These are phyloP conservation scores for Dispira simplex DNA, from an alignment of 192 early-diverging fungal genomes.

Conservation along the genomic window DNA sequence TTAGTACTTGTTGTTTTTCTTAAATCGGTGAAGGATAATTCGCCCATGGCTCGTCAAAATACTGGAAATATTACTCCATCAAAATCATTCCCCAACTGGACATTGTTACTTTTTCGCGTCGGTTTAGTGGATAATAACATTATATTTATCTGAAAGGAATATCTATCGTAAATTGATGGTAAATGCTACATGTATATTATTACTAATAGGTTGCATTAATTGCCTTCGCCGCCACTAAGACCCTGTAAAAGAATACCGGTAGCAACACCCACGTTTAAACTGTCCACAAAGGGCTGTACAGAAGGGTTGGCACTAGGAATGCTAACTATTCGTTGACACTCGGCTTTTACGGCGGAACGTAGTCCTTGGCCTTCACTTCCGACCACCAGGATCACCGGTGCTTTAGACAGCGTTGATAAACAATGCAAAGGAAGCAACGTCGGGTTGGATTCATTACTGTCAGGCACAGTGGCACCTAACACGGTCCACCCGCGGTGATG, in stretches of 20 bases:
- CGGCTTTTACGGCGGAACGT: not conserved
- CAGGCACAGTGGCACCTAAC: slow-evolving; percentile 14
- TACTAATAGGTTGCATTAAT: no score
- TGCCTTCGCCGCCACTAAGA: not conserved
- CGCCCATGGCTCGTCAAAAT: no score
- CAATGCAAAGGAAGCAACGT: not conserved
- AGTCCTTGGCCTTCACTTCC: slow-evolving; percentile 18
- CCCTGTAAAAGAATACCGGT: slow-evolving; percentile 17
- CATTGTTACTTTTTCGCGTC: no score
- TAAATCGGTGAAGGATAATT: no score
- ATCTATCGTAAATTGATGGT: no score
- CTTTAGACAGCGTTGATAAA: slow-evolving; percentile 10
- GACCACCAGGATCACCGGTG: slow-evolving; percentile 22
- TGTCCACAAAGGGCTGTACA: slow-evolving; percentile 18
- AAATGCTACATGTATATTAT: no score
- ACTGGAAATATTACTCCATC: no score
- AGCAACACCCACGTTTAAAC: slow-evolving; percentile 28
- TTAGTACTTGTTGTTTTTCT: no score
- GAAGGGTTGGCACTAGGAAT: slow-evolving; percentile 16
- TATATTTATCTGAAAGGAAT: no score
- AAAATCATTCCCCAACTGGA: no score
- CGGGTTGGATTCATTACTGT: not conserved
- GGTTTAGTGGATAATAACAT: no score
- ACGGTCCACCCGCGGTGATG: slow-evolving; percentile 19
- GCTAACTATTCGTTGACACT: slow-evolving; percentile 19